Evolutionary conservation across 495 filamentous ascomycete genomes (phyloP).

Genomic region (Astrothelium macrocarpum): DNA sequence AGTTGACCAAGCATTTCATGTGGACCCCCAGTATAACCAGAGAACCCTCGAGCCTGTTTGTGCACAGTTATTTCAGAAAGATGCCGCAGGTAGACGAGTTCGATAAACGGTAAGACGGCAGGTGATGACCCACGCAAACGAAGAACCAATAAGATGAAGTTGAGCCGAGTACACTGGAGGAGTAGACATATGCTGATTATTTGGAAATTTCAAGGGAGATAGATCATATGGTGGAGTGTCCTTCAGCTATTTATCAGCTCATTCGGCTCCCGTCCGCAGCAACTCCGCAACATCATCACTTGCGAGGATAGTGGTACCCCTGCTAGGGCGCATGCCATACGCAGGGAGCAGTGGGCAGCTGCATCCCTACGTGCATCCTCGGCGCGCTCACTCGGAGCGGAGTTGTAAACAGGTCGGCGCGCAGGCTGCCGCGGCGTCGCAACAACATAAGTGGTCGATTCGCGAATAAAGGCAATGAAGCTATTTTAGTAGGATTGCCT

Average conservation of each 20-base stretch:
- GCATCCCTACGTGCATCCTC: not conserved
- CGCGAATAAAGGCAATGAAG: too few relatives aligned
- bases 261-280: not conserved
- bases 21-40: too few relatives aligned
- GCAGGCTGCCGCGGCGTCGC: too few relatives aligned
- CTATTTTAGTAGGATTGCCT: too few relatives aligned
- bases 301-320: constrained; percentile 1
- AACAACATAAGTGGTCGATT: too few relatives aligned
- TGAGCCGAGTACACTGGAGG: not conserved
- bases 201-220: not conserved
- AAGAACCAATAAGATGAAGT: not conserved
- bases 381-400: not conserved
- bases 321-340: not conserved
- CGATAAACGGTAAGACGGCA: not conserved
- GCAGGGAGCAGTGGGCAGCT: not conserved
- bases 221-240: not conserved
- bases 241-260: constrained; percentile 7
- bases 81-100: too few relatives aligned
- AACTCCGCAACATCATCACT: constrained; percentile 4
- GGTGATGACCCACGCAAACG: too few relatives aligned
- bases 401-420: not conserved
- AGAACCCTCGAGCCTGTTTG: too few relatives aligned
- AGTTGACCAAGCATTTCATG: too few relatives aligned
- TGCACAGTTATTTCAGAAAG: too few relatives aligned
- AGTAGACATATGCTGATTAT: not conserved